These are phyloP conservation scores for Conoideocrella luteorostrata DNA, from an alignment of 2,329 filamentous ascomycete species.

Conservation along the genomic window DNA sequence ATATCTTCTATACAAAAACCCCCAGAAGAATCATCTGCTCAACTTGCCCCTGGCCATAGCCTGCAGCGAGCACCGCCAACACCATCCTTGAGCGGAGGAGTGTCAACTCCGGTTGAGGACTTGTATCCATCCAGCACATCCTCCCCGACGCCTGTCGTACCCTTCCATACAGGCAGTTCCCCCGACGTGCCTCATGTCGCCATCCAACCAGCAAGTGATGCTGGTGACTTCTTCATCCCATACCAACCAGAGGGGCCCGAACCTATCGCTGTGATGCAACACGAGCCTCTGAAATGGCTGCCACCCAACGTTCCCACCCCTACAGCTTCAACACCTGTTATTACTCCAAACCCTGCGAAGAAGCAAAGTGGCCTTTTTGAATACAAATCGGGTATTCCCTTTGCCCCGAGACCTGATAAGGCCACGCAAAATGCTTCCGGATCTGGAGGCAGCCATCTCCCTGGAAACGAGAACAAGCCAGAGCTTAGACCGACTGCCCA, in stretches of 20 bases:
- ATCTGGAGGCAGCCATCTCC: not conserved
- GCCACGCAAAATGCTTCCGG: not conserved
- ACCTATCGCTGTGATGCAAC: conserved; percentile 29
- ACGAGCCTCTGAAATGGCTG: conserved; percentile 43
- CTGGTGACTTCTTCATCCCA: conserved; percentile 40
- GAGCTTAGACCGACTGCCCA: not conserved
- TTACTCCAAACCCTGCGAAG: conserved; percentile 27
- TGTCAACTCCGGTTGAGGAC: conserved; percentile 19
- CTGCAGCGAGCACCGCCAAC: conserved; percentile 17
- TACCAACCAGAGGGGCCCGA: conserved; percentile 50
- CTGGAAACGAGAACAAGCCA: not conserved
- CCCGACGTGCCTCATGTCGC: conserved; percentile 21
- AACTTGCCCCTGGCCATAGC: not conserved
- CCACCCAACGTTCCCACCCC: conserved; percentile 39
- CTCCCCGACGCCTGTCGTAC: conserved; percentile 17
- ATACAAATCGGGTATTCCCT: conserved; percentile 41
- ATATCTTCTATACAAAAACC: not conserved
- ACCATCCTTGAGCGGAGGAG: conserved; percentile 16
- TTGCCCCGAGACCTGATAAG: conserved; percentile 29
- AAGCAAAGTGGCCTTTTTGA: conserved; percentile 26
- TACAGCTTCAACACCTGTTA: conserved; percentile 24
- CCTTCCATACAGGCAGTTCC: conserved; percentile 22
- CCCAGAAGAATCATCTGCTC: not conserved
- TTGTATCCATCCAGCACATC: conserved; percentile 14
- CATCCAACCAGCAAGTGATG: conserved; percentile 18